Base-by-base conservation (phyloP, 805 yeast genomes). In the Yamadazyma phyllophila region DNA sequence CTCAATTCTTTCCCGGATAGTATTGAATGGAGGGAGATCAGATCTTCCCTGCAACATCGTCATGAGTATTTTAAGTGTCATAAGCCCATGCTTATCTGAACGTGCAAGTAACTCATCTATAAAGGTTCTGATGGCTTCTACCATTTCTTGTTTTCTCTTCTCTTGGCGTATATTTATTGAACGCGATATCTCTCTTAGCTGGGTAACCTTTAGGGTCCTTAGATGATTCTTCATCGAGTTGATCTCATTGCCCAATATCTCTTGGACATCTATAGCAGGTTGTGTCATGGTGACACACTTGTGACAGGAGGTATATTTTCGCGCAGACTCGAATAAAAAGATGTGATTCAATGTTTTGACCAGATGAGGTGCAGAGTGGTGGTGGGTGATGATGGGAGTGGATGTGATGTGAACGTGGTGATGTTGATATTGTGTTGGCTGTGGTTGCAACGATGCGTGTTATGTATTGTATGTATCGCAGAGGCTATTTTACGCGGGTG, bases 121-220 rank as follows among this genome's bases (percentile, higher is more conserved):
- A 29, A 30, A 36, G 14, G 32, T 7, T 3, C 17, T 8, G n/a
- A 43, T 20, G 7, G 27, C 13, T 4, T 43, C 41, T 2, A 43
- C 20, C 7, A n/a, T 17, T 11, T 44, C 43, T 8, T n/a, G 30
- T 35, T 39, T 44, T 26, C 29, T 17, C 20, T 44, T 39, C 14
- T 42, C 44, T 12, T 35, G 37, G 10, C 39, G 34, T 7, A 39
- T 9, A 2, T 11, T 20, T 17, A 30, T 56, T 1, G 80, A 56
- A 36, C 78, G 68, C 30, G 83, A 76, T 1, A 83, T 56, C 14
- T 66, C 72, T 59, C 82, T 82, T 45, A 83, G 66, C 44, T 77
- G 78, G 0, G 74, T 62, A 1, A 82, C 80, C 52, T 75, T 77
- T 51, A 40, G 26, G 35, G 14, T 13, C 11, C 20, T 13, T 10